Evolutionary conservation across 441 rosid species (phyloP).

Genomic region (Erodium moschatum): DNA sequence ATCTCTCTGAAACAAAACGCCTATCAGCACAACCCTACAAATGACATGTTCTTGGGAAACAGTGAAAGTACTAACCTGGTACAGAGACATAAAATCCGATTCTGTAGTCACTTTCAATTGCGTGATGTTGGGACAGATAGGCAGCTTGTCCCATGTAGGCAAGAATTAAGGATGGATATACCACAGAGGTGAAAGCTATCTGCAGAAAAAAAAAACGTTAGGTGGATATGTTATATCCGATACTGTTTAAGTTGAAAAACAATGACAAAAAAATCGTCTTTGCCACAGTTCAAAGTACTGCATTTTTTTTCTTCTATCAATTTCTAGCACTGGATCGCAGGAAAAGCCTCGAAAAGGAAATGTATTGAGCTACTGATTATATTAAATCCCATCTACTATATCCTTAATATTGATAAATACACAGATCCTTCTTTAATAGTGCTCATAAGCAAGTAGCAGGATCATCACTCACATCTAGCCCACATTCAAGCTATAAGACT

Average conservation of each 20-base stretch:
- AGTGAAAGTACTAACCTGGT: slow-evolving; percentile 40
- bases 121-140: slow-evolving; percentile 69
- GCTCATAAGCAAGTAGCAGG: no score
- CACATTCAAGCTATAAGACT: no score
- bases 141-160: slow-evolving; percentile 99
- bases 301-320: no score
- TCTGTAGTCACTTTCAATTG: slow-evolving; percentile 22
- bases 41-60: not conserved
- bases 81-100: slow-evolving; percentile 82
- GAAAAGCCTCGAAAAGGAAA: no score
- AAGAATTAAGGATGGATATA: slow-evolving; percentile 85
- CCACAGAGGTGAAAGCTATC: slow-evolving; percentile 92
- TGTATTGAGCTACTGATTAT: no score
- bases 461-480: no score
- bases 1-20: slow-evolving; percentile 36
- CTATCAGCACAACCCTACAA: not conserved
- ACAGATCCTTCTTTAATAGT: not conserved
- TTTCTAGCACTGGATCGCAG: no score
- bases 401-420: not conserved
- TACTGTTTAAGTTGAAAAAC: no score
- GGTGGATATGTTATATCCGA: no score
- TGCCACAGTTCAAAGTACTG: no score
- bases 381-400: not conserved
- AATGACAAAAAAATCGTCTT: no score
- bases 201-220: slow-evolving; percentile 18